Percentiles rank a stretch among this genome's conserved stretches.
phyloP scores from a whole-genome alignment of 2,329 filamentous ascomycete genomes.

The Penicillium sp. region DNA sequence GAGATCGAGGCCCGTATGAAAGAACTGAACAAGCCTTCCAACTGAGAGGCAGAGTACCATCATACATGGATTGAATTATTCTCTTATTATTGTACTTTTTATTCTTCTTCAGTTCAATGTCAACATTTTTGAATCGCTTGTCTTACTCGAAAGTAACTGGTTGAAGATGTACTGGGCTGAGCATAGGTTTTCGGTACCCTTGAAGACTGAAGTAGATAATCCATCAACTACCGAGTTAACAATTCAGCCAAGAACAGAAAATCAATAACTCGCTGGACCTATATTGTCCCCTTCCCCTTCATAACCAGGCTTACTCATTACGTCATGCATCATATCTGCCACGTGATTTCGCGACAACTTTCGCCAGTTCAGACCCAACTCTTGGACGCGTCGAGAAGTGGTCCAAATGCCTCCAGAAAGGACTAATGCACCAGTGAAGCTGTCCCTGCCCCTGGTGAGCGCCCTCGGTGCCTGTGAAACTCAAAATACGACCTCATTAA shows the following conservation, averaged over 20 bases:
- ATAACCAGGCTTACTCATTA: slow-evolving; percentile 2
- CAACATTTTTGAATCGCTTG: not conserved
- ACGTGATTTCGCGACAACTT: slow-evolving; percentile 18
- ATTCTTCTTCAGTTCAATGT: not conserved
- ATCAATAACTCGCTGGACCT: not conserved
- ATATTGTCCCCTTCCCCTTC: not conserved
- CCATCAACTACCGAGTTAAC: no score
- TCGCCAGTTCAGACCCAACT: not conserved
- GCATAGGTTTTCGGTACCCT: no score
- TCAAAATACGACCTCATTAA: slow-evolving; percentile 12
- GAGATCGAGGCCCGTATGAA: slow-evolving; percentile 67
- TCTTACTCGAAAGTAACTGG: not conserved
- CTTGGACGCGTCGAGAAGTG: slow-evolving; percentile 27
- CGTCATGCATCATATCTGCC: slow-evolving; percentile 14
- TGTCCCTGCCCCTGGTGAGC: slow-evolving; percentile 62
- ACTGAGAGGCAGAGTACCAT: not conserved
- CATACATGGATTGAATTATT: not conserved
- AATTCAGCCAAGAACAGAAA: no score
- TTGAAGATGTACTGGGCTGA: no score
- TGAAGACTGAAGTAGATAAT: no score
- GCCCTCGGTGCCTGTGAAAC: not conserved
- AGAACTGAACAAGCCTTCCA: slow-evolving; percentile 56
- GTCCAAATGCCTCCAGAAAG: slow-evolving; percentile 47
- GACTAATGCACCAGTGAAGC: slow-evolving; percentile 57
- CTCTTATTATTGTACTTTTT: not conserved